Evolutionary conservation across 768 basidiomycete genomes (phyloP).

Genomic region (Mrakia hoshinonis): DNA sequence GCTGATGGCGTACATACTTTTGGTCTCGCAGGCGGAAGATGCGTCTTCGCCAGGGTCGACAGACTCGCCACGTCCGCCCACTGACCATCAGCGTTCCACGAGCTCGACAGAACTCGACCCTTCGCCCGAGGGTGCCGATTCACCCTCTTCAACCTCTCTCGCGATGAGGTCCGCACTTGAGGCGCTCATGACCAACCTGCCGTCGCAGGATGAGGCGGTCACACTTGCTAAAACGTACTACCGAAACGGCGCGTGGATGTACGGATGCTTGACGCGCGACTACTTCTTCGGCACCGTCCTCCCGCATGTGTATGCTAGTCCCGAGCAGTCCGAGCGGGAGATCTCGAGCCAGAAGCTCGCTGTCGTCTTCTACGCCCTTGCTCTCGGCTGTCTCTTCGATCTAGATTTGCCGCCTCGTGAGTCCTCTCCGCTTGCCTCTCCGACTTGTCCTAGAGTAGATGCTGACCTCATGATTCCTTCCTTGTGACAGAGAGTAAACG

Average conservation of each 20-base stretch:
- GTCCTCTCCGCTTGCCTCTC: neutral
- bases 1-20: no score
- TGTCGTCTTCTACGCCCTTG: constrained; percentile 59
- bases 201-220: neutral
- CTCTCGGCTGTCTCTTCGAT: constrained; percentile 58
- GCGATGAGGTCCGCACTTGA: neutral
- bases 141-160: neutral
- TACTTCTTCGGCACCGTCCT: neutral
- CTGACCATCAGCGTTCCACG: neutral
- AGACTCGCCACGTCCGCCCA: neutral
- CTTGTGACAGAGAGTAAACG: neutral
- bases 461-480: neutral
- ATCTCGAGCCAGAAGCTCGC: constrained; percentile 48
- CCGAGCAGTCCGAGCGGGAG: neutral
- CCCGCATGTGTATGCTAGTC: neutral
- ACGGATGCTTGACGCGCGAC: neutral
- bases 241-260: constrained; percentile 13
- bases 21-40: neutral
- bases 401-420: constrained; percentile 40
- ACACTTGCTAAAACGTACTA: neutral
- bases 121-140: neutral
- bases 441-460: neutral
- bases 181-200: neutral
- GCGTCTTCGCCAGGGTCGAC: neutral
- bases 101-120: neutral